Evolutionary conservation across 2,329 filamentous ascomycete species (phyloP), one percentile per base, ranked within the genome.

Genomic region (Colletotrichum navitas): DNA sequence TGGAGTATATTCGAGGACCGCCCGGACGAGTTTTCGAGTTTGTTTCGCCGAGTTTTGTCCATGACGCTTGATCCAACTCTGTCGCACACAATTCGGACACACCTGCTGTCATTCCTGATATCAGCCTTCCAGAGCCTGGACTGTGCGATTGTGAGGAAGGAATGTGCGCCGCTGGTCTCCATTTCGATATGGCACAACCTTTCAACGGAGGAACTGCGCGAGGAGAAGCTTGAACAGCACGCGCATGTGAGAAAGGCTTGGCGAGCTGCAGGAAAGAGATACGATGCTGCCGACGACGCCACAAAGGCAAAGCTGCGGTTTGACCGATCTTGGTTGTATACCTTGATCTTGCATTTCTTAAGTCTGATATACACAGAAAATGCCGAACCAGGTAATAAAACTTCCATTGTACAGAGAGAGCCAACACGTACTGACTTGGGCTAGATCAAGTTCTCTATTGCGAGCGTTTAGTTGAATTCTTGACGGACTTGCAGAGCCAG

Each of bases 171-270:
- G 1, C 85, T 99, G 63, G 95, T 99, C 26, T 96, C 94, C 16
- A 97, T 99, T 76, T 92, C 93, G 1, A 94, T 96, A 76, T 99
- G 96, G 96, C 94, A 98, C 78, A 97, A 97, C 78, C 84, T 99
- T 47, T 93, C 93, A 39, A 93, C 89, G 68, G 94, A 97, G 43
- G 87, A 88, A 70, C 89, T 91, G 74, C 89, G 94, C 75, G 93
- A 97, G 66, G 84, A 85, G 43, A 89, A 91, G 66, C 86, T 99
- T 39, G 90, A 93, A 54, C 91, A 93, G 75, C 88, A 89, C 58
- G 83, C 89, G n/a, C 91, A 93, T 74, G 82, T 97, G 76, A 91
- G 90, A 79, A 98, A 98, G 80, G 92, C 94, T 61, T 99, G 96
- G 96, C 91, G 94, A 77, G 94, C 95, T 11, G 88, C 94, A 1